Conservation (phyloP, 352 stramenopile species). For the Phytophthora gonapodyides region DNA sequence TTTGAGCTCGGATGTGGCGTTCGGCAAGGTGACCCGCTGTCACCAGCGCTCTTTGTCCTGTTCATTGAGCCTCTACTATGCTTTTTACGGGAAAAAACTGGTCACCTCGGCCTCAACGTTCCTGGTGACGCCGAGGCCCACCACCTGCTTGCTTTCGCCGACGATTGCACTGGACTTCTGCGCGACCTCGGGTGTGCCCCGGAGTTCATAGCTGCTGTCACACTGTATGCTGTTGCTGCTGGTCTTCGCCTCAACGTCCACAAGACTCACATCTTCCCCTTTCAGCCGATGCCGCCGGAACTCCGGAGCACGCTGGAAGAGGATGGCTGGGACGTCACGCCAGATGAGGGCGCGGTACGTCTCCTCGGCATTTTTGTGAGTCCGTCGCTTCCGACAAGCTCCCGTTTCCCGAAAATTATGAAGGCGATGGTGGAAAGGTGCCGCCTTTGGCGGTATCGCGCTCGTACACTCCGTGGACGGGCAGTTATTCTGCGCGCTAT, state of each 20-base stretch:
- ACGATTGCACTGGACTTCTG: conserved; percentile 25
- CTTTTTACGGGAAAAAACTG: conserved; percentile 4
- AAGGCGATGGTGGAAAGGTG: conserved; percentile 5
- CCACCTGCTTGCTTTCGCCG: conserved; percentile 19
- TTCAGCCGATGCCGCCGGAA: neutral
- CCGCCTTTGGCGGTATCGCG: conserved; percentile 10
- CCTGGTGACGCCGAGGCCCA: neutral
- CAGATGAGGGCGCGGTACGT: neutral
- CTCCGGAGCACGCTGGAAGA: neutral
- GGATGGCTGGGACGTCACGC: neutral
- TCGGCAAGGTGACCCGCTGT: conserved; percentile 25
- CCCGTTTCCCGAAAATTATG: neutral
- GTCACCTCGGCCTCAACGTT: conserved; percentile 1
- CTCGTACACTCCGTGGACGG: conserved; percentile 3
- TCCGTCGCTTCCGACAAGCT: conserved; percentile 6
- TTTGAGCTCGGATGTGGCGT: conserved; percentile 27
- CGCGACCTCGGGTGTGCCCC: conserved; percentile 2
- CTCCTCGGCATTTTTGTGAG: conserved; percentile 8
- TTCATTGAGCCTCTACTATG: conserved; percentile 28
- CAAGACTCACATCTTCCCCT: conserved; percentile 19
- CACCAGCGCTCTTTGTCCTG: conserved; percentile 25
- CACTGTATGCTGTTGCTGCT: neutral
- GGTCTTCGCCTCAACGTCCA: conserved; percentile 14
- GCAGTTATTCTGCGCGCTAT: conserved; percentile 12
- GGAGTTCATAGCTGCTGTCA: neutral